Base-by-base conservation (phyloP, 108 stramenopile species). In the Stephanodiscus triporus region DNA sequence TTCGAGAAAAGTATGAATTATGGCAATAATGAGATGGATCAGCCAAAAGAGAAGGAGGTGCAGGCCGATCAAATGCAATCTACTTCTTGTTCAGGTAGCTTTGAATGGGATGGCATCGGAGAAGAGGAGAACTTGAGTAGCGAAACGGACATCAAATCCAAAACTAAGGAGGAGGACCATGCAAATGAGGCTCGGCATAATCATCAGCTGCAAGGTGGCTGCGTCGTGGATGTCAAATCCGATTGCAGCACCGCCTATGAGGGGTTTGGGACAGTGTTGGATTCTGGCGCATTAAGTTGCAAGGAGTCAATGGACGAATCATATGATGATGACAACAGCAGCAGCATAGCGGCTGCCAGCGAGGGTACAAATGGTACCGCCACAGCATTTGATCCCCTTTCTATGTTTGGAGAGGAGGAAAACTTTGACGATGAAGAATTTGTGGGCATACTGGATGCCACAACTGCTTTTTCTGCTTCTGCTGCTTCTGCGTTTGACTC, bases 311-410 rank as follows among this genome's bases (percentile, higher is more conserved):
- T 68, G 61, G 55, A 70, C 32, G 68, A 19, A 45, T 56, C 26
- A 34, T 27, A 63, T 37, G 47, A 47, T 51, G 63, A 54, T 24
- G 36, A 59, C 9, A 47, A 73, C 9, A 63, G 62, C 6, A 70
- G 63, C 20, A 22, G 50, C 14, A 45, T 45, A 16, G 43, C 30
- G 27, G 8, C 30, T 30, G 56, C 16, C 16, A 82, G 81, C 48
- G 73, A 82, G 50, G 81, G 45, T 40, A 76, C 81, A 7, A 53
- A 42, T 49, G 75, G 66, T 11, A 65, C 59, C 51, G 75, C 70
- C 49, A 82, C 81, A 20, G 75, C 67, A 43, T 82, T 82, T 63
- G 81, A 82, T 63, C 81, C 81, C 1, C 43, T 75, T 27, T 82
- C 81, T 9, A 66, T 82, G 66, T 82, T 82, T 68, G 81, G 66